Percentiles rank a stretch among this genome's conserved stretches.
These are phyloP conservation scores for Colletotrichum sp. DNA, from an alignment of 2,329 filamentous ascomycete species.

Conservation along the genomic window DNA sequence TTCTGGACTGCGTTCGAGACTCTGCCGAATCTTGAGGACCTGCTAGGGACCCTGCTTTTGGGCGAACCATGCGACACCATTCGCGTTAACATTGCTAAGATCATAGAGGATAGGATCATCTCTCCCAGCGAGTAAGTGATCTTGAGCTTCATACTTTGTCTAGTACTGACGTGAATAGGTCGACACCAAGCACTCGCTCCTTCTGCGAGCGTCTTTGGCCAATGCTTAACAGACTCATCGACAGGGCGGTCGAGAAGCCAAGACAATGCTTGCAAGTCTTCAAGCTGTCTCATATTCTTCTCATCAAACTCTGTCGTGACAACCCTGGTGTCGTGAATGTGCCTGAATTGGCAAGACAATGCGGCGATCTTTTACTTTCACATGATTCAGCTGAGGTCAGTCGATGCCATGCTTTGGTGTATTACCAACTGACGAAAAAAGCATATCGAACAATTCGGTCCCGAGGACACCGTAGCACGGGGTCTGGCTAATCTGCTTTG, in stretches of 20 bases:
- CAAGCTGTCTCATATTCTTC: conserved; percentile 41
- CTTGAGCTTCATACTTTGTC: conserved; percentile 15
- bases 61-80: conserved; percentile 38
- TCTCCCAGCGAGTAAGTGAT: conserved; percentile 13
- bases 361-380: conserved; percentile 37
- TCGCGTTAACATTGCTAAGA: conserved; percentile 37
- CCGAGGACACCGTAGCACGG: conserved; percentile 34
- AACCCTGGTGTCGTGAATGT: conserved; percentile 18
- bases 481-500: conserved; percentile 40
- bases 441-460: conserved; percentile 32
- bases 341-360: conserved; percentile 30
- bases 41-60: conserved; percentile 42
- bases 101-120: conserved; percentile 35
- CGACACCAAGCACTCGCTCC: conserved; percentile 35
- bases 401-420: not conserved
- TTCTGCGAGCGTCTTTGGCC: conserved; percentile 56
- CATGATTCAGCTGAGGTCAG: conserved; percentile 47
- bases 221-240: conserved; percentile 40
- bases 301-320: conserved; percentile 36
- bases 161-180: conserved; percentile 21
- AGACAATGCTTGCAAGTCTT: conserved; percentile 52
- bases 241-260: conserved; percentile 34
- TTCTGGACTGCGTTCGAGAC: conserved; percentile 45
- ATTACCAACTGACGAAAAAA: conserved; percentile 18
- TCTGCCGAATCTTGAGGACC: conserved; percentile 27